Base-by-base conservation (phyloP, 768 basidiomycete species). In the Mycena venus region DNA sequence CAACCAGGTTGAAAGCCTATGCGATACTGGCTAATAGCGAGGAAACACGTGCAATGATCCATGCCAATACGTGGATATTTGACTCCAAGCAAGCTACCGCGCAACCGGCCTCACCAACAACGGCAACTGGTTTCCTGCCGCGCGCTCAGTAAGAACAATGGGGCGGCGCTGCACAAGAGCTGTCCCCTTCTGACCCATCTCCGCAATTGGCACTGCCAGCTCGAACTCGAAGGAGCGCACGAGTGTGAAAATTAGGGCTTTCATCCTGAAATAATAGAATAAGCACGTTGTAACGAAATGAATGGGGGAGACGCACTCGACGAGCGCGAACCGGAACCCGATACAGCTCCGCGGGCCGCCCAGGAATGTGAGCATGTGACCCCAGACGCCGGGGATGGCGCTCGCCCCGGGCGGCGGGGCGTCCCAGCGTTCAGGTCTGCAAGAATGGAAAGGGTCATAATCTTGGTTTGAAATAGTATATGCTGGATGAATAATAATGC, bases 271-370 rank as follows among this genome's bases (percentile, higher is more conserved):
- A 4, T 17, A 29, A 27, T 23, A 29, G 27, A 29, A 5, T 55
- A 11, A n/a, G 23, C 0, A 2, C 7, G 23, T 10, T n/a, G n/a
- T 21, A 23, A 8, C 8, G 25, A 55, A 19, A 44, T 14, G 17
- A 17, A 7, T 2, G 27, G 27, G 3, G 4, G 10, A 4, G 27
- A 34, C 62, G 15, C 44, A 64, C 68, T 73, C 73, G 15, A 59
- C 68, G 42, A 74, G 68, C 53, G 73, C 36, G 73, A 74, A 74
- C 2, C 68, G 42, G 62, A 49, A 74, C 83, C 88, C 73, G 44
- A 89, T 87, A 73, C 88, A 89, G 1, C 84, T 82, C n/a, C 83
- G 83, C 7, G 87, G 85, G 23, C 89, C 88, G 36, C 84, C 86
- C 2, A 85, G 62, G 82, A 89, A 89, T 1, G 84, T 81, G 49